phyloP scores from a whole-genome alignment of 371 early-diverging fungal genomes.

The Rhizopus microsporus region DNA sequence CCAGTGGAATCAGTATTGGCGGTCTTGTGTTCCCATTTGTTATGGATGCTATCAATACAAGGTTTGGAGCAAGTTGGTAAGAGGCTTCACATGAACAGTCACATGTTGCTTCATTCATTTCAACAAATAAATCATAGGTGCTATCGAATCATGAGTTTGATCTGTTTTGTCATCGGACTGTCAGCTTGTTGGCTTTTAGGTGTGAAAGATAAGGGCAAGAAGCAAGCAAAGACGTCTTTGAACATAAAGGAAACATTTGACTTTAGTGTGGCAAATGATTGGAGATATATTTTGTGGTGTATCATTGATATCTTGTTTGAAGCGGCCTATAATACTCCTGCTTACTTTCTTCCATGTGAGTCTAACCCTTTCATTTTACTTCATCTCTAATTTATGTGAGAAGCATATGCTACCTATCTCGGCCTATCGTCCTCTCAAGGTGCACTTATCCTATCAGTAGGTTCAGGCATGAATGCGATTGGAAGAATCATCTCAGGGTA shows the following conservation, averaged over 20 bases:
- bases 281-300: conserved; percentile 44
- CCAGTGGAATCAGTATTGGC: conserved; percentile 77
- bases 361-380: neutral
- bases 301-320: conserved; percentile 35
- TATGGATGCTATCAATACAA: conserved; percentile 55
- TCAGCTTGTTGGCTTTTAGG: conserved; percentile 18
- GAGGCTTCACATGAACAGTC: too few relatives aligned
- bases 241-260: conserved; percentile 37
- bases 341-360: conserved; percentile 55
- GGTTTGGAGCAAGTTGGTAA: conserved; percentile 57
- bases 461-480: conserved; percentile 26
- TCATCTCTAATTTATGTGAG: neutral
- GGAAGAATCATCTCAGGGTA: conserved; percentile 30
- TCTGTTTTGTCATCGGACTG: conserved; percentile 19
- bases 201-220: conserved; percentile 4
- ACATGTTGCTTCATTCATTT: neutral
- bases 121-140: conserved; percentile 13
- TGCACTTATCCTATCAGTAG: conserved; percentile 21
- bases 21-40: conserved; percentile 70
- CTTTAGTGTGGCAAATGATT: conserved; percentile 42
- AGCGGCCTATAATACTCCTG: conserved; percentile 57
- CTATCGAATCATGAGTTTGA: conserved; percentile 20
- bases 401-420: conserved; percentile 29
- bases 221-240: neutral
- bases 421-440: conserved; percentile 29